These are phyloP conservation scores for Vairimorpha ceranae DNA, from an alignment of 371 early-diverging fungal species.

Conservation along the genomic window DNA sequence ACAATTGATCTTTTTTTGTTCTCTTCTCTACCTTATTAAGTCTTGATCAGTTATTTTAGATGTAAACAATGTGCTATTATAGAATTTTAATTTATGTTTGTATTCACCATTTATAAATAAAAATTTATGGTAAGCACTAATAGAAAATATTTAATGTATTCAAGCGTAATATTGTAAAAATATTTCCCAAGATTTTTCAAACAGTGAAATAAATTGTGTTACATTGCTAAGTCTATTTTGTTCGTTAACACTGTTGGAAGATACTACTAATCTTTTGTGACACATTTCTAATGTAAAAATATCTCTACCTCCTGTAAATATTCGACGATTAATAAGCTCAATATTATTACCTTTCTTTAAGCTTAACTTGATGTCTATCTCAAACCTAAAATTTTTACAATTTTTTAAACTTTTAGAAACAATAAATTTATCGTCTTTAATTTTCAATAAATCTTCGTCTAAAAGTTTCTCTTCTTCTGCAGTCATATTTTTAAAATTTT, in stretches of 20 bases:
- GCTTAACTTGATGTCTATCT: background rate
- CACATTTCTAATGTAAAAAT: background rate
- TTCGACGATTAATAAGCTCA: background rate
- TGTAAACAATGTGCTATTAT: too few species aligned
- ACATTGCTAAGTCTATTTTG: background rate
- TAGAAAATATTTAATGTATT: too few species aligned
- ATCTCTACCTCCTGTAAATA: background rate
- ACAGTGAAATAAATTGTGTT: background rate
- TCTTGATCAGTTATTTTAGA: too few species aligned
- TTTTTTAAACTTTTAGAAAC: background rate
- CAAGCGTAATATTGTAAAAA: background rate
- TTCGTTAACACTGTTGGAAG: background rate
- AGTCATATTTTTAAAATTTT: background rate
- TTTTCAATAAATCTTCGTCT: background rate
- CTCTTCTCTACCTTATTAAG: too few species aligned
- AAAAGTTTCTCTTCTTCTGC: background rate
- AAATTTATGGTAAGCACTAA: too few species aligned
- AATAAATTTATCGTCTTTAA: background rate
- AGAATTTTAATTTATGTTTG: too few species aligned
- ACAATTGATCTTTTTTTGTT: too few species aligned
- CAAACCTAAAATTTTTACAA: slow-evolving; percentile 6
- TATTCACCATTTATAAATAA: too few species aligned
- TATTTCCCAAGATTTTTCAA: slow-evolving; percentile 6
- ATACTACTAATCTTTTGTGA: background rate
- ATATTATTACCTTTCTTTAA: background rate